phyloP scores from a whole-genome alignment of 805 yeast species.

The Deakozyma indianensis region DNA sequence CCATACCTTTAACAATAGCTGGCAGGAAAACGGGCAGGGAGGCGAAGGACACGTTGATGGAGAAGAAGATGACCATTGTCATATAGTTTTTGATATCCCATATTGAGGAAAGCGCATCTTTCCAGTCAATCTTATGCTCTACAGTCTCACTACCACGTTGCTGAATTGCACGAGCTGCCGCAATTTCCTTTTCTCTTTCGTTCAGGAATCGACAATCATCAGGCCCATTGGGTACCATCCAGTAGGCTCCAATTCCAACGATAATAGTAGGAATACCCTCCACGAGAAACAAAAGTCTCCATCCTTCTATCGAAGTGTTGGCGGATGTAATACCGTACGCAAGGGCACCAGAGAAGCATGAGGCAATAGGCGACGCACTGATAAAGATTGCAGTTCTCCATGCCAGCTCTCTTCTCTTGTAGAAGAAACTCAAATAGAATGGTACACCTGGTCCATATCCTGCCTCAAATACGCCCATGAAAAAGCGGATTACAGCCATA shows the following conservation, averaged over 20 bases:
- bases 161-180: slow-evolving; percentile 7
- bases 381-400: slow-evolving; percentile 26
- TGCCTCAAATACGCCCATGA: slow-evolving; percentile 29
- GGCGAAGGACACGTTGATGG: slow-evolving; percentile 15
- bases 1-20: slow-evolving; percentile 29
- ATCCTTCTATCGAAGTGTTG: slow-evolving; percentile 20
- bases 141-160: slow-evolving; percentile 7
- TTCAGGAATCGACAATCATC: slow-evolving; percentile 33
- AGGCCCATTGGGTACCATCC: slow-evolving; percentile 21
- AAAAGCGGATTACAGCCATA: slow-evolving; percentile 22
- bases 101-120: background rate
- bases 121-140: background rate
- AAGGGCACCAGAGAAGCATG: slow-evolving; percentile 23
- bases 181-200: slow-evolving; percentile 21
- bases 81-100: background rate
- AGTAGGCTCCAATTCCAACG: slow-evolving; percentile 2
- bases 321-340: slow-evolving; percentile 28
- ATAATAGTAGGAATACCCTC: slow-evolving; percentile 39
- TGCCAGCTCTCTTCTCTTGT: slow-evolving; percentile 27
- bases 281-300: slow-evolving; percentile 44
- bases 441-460: slow-evolving; percentile 30
- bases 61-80: slow-evolving; percentile 11
- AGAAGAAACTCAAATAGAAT: slow-evolving; percentile 15
- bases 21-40: slow-evolving; percentile 37
- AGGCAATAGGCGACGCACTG: slow-evolving; percentile 22